Percentiles rank a stretch among this genome's conserved stretches.
Conservation (phyloP, 306 rosid species). For the Cicer yamashitae region DNA sequence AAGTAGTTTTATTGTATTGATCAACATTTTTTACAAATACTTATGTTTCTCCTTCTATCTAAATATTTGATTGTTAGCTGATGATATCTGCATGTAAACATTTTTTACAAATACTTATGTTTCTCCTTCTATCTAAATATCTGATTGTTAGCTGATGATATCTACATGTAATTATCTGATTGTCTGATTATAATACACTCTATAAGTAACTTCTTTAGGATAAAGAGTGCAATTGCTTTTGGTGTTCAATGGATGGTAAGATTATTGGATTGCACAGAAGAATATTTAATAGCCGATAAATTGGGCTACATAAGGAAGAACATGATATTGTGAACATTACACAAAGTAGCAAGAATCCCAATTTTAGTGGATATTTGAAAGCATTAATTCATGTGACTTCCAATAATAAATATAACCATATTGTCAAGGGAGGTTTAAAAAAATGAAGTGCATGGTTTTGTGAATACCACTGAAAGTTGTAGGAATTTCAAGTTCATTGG, state of each 20-base stretch:
- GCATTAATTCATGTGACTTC: background rate
- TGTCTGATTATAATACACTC: conserved; percentile 33
- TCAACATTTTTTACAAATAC: background rate
- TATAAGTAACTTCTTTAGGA: conserved; percentile 76
- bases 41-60: background rate
- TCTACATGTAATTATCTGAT: background rate
- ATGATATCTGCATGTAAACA: background rate
- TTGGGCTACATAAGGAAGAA: conserved; percentile 46
- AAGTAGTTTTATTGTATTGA: no score
- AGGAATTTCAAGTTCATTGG: conserved; percentile 51
- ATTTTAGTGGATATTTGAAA: background rate
- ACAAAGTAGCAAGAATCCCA: no score
- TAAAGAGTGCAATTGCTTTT: conserved; percentile 75
- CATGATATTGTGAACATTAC: no score
- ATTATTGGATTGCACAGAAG: conserved; percentile 67
- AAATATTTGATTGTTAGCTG: conserved; percentile 1
- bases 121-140: conserved; percentile 10
- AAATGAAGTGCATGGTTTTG: conserved; percentile 58
- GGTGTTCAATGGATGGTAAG: conserved; percentile 68
- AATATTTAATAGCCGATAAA: conserved; percentile 53
- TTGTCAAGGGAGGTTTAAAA: conserved; percentile 4
- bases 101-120: background rate
- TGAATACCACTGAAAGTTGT: conserved; percentile 36
- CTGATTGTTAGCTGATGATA: background rate
- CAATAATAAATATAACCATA: background rate